phyloP scores from a whole-genome alignment of 2,329 filamentous ascomycete genomes.

The Periconia macrospinosa region DNA sequence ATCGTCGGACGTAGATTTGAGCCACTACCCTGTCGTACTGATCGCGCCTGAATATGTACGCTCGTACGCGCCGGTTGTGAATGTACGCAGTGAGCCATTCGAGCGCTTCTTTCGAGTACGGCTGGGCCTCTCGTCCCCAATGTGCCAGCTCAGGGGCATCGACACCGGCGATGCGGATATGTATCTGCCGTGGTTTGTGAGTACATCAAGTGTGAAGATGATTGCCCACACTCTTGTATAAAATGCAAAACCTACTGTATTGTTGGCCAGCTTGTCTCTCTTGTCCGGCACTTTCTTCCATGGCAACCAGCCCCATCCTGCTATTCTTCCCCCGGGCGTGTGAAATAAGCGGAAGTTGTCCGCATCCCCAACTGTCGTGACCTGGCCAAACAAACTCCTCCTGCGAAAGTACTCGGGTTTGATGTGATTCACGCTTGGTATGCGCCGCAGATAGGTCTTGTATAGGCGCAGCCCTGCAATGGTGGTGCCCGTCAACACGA shows the following conservation, averaged over 20 bases:
- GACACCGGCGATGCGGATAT: slow-evolving; percentile 85
- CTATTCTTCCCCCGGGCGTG: slow-evolving; percentile 83
- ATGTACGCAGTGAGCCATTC: slow-evolving; percentile 78
- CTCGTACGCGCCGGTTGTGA: slow-evolving; percentile 72
- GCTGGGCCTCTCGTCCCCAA: slow-evolving; percentile 87
- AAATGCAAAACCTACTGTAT: slow-evolving; percentile 65
- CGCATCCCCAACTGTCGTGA: slow-evolving; percentile 93
- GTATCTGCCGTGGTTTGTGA: slow-evolving; percentile 60
- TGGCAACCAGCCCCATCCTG: slow-evolving; percentile 90
- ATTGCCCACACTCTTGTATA: not conserved
- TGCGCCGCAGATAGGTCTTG: slow-evolving; percentile 74
- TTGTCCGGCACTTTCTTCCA: slow-evolving; percentile 69
- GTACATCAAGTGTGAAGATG: no score
- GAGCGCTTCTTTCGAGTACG: slow-evolving; percentile 78
- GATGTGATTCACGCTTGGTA: slow-evolving; percentile 76
- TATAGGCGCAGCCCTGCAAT: slow-evolving; percentile 64
- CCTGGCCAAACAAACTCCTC: slow-evolving; percentile 77
- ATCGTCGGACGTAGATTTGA: slow-evolving; percentile 73
- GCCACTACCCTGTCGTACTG: slow-evolving; percentile 92
- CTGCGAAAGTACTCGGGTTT: slow-evolving; percentile 73
- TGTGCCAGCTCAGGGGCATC: slow-evolving; percentile 93
- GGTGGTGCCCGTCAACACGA: slow-evolving; percentile 59
- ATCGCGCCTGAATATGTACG: slow-evolving; percentile 80
- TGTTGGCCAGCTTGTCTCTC: slow-evolving; percentile 69
- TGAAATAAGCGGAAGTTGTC: slow-evolving; percentile 96